phyloP scores from a whole-genome alignment of 495 filamentous ascomycete genomes.

The Daldinia bambusicola region DNA sequence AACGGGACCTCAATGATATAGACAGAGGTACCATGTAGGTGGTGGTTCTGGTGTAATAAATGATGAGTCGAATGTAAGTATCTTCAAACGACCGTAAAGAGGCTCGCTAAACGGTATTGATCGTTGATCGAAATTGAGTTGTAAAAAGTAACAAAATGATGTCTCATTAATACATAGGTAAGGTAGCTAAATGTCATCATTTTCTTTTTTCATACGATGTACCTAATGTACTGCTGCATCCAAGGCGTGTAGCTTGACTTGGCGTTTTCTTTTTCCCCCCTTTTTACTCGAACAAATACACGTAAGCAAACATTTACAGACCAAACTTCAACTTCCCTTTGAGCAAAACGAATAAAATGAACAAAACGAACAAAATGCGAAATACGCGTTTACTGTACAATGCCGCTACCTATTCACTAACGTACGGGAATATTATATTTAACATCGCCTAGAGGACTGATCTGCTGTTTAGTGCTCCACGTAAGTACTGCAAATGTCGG shows the following conservation, averaged over 20 bases:
- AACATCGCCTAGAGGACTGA: constrained; percentile 1
- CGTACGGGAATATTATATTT: constrained; percentile 1
- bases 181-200: too few species aligned
- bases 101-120: neutral
- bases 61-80: neutral
- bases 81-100: constrained; percentile 4
- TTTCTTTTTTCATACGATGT: neutral
- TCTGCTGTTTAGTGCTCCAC: constrained; percentile 15
- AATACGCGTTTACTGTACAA: neutral
- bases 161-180: constrained; percentile 16
- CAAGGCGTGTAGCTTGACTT: neutral
- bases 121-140: constrained; percentile 1
- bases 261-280: neutral
- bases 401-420: neutral
- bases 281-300: neutral
- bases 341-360: neutral
- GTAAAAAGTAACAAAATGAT: constrained; percentile 23
- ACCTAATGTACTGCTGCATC: neutral
- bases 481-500: constrained; percentile 32
- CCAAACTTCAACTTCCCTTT: neutral
- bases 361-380: neutral
- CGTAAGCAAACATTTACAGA: constrained; percentile 2
- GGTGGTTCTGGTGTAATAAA: too few species aligned
- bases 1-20: too few species aligned
- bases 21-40: too few species aligned